phyloP scores from a whole-genome alignment of 306 rosid species.

The Rosa rugosa region DNA sequence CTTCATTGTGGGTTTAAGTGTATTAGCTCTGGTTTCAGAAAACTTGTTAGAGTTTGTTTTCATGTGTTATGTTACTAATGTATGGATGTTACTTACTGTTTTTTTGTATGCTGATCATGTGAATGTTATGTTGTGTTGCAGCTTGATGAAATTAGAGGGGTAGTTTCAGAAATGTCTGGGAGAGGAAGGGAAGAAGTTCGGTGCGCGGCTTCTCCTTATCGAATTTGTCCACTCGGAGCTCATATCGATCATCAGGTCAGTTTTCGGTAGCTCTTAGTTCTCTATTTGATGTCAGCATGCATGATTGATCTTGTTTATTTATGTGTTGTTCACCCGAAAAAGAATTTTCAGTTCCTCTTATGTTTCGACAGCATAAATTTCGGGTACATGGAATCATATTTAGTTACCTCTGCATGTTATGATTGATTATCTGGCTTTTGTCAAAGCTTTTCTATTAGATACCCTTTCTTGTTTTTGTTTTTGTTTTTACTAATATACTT shows the following conservation, averaged over 20 bases:
- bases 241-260: constrained; percentile 96
- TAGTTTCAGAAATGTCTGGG: constrained; percentile 60
- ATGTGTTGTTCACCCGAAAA: background rate
- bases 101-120: background rate
- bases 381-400: too few species aligned
- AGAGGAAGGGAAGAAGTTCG: constrained; percentile 56
- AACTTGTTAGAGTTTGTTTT: background rate
- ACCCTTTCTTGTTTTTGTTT: background rate
- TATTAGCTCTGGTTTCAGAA: background rate
- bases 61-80: background rate
- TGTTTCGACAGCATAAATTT: too few species aligned
- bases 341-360: background rate
- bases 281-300: background rate
- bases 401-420: too few species aligned
- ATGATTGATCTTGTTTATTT: background rate
- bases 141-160: constrained; percentile 52
- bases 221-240: constrained; percentile 96
- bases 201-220: constrained; percentile 83
- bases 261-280: background rate
- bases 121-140: constrained; percentile 34
- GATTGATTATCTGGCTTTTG: background rate
- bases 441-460: background rate
- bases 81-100: background rate
- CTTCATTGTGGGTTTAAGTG: constrained; percentile 4
- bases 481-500: background rate